Evolutionary conservation across 176 grass and related monocot species (phyloP).

Genomic region (Tillandsia leiboldiana): DNA sequence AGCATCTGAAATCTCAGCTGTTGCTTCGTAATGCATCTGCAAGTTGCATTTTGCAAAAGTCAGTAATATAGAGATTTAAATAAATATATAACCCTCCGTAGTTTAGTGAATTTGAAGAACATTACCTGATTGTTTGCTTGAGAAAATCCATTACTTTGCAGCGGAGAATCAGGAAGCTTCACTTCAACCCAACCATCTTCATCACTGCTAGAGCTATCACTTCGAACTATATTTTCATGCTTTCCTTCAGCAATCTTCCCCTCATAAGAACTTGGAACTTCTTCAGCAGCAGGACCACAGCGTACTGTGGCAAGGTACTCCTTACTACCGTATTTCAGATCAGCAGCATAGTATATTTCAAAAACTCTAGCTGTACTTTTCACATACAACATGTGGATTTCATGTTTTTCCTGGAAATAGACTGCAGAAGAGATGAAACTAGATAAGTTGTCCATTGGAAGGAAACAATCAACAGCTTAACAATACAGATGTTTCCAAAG

Average conservation of each 20-base stretch:
- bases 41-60: conserved; percentile 20
- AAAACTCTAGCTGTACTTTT: conserved; percentile 64
- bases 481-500: neutral
- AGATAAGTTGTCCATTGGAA: conserved; percentile 17
- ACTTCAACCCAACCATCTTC: conserved; percentile 93
- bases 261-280: conserved; percentile 26
- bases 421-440: conserved; percentile 35
- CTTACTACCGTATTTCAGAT: conserved; percentile 26
- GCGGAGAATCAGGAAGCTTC: conserved; percentile 37
- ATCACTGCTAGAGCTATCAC: conserved; percentile 34
- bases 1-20: conserved; percentile 83
- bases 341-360: conserved; percentile 76
- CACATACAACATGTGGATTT: conserved; percentile 75
- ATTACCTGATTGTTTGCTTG: conserved; percentile 42
- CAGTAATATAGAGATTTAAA: conserved; percentile 6
- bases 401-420: conserved; percentile 43
- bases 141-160: conserved; percentile 17
- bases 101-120: conserved; percentile 9
- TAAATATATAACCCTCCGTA: neutral
- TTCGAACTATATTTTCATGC: conserved; percentile 27
- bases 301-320: conserved; percentile 83
- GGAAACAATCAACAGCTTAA: neutral
- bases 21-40: conserved; percentile 87
- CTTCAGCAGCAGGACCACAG: conserved; percentile 42
- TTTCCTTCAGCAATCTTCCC: conserved; percentile 43